Evolutionary conservation across 371 early-diverging fungal species (phyloP).

Genomic region (Mucor mucedo): DNA sequence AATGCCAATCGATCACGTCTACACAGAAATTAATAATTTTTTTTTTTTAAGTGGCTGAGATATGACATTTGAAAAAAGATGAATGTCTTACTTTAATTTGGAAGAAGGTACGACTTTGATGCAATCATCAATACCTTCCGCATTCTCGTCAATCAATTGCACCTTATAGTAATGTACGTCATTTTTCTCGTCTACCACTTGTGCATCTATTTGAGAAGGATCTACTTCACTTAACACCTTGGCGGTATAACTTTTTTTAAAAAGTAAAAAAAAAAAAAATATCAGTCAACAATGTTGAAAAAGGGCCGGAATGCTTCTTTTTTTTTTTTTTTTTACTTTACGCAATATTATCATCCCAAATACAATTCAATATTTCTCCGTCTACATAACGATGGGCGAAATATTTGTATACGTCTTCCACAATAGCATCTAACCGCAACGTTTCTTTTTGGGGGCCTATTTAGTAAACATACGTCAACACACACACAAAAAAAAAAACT

Average conservation of each 20-base stretch:
- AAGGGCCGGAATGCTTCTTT: no score
- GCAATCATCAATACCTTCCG: slow-evolving; percentile 41
- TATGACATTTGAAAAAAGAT: not conserved
- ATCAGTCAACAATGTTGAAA: no score
- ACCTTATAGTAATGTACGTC: slow-evolving; percentile 28
- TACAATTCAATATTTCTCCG: slow-evolving; percentile 56
- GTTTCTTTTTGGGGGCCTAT: slow-evolving; percentile 41
- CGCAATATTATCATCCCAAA: slow-evolving; percentile 55
- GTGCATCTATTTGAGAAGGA: not conserved
- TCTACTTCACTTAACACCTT: not conserved
- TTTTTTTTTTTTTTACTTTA: slow-evolving; percentile 17
- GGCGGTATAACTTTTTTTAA: slow-evolving; percentile 2
- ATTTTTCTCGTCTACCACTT: not conserved
- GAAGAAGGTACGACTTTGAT: slow-evolving; percentile 31
- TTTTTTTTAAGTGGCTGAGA: not conserved
- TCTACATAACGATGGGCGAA: slow-evolving; percentile 49
- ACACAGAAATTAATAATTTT: not conserved
- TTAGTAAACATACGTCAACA: no score
- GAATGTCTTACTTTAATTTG: slow-evolving; percentile 39
- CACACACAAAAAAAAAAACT: slow-evolving; percentile 4
- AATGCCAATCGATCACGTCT: slow-evolving; percentile 73
- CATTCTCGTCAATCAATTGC: slow-evolving; percentile 43
- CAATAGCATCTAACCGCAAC: slow-evolving; percentile 56
- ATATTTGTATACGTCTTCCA: slow-evolving; percentile 56
- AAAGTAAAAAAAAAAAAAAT: no score